These are phyloP conservation scores for Backusella tuberculispora DNA, from an alignment of 192 early-diverging fungal genomes.

Conservation along the genomic window DNA sequence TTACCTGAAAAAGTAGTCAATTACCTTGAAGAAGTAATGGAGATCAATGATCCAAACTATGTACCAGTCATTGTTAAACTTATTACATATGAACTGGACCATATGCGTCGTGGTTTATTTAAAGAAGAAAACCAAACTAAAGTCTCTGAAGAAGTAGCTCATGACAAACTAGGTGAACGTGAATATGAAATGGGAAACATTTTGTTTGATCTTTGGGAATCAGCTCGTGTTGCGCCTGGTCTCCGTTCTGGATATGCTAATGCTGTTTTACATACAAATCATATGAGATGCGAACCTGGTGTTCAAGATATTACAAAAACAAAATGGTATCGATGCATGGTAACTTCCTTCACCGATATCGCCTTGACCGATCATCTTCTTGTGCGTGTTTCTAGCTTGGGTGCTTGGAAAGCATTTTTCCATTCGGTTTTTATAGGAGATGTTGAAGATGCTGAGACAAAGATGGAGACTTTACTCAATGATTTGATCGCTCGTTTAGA, in stretches of 20 bases:
- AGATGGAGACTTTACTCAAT: conserved; percentile 2
- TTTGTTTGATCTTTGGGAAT: conserved; percentile 53
- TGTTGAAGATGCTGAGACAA: conserved; percentile 15
- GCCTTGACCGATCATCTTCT: conserved; percentile 56
- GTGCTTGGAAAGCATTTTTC: conserved; percentile 54
- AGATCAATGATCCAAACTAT: conserved; percentile 37
- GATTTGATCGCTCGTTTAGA: conserved; percentile 31
- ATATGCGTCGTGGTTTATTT: conserved; percentile 57
- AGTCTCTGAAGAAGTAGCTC: not conserved
- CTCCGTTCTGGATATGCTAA: conserved; percentile 54
- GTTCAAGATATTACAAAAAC: conserved; percentile 17
- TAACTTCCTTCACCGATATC: conserved; percentile 52
- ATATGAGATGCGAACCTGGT: conserved; percentile 18
- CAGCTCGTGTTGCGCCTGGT: conserved; percentile 53
- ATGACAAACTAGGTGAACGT: not conserved
- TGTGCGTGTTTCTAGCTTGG: conserved; percentile 43
- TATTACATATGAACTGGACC: conserved; percentile 51
- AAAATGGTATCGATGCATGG: conserved; percentile 51
- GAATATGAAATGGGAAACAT: conserved; percentile 6
- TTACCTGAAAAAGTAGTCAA: conserved; percentile 45
- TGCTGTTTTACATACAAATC: conserved; percentile 31
- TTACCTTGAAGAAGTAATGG: conserved; percentile 15
- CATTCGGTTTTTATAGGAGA: conserved; percentile 25
- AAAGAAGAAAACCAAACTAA: conserved; percentile 35
- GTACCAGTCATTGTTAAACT: conserved; percentile 46